Evolutionary conservation across 768 basidiomycete species (phyloP).

Genomic region (Naganishia onofrii): DNA sequence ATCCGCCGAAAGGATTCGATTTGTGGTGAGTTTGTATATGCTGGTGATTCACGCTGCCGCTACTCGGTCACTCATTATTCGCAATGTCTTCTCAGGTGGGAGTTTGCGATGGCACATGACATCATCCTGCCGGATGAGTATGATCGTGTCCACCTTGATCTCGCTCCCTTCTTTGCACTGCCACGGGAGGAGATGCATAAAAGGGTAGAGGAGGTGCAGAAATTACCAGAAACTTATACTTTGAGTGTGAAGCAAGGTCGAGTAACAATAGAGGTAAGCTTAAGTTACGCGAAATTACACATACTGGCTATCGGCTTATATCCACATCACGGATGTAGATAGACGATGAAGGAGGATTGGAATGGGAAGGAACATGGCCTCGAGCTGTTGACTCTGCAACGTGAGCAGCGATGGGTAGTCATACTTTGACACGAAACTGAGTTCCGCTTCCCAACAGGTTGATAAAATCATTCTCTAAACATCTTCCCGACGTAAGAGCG

Average conservation of each 20-base stretch:
- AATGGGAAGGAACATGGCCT: conserved; percentile 48
- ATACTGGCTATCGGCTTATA: not conserved
- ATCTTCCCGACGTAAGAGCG: conserved; percentile 46
- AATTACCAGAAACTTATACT: conserved; percentile 50
- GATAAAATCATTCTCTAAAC: conserved; percentile 38
- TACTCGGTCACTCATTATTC: not conserved
- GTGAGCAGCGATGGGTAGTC: no score
- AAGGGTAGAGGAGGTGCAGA: conserved; percentile 48
- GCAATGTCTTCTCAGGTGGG: conserved; percentile 36
- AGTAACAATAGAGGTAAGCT: conserved; percentile 44
- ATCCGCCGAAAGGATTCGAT: conserved; percentile 54
- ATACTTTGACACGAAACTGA: not conserved
- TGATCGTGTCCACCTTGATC: conserved; percentile 49
- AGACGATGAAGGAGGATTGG: conserved; percentile 42
- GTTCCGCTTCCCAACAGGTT: conserved; percentile 28
- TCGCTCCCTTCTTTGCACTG: conserved; percentile 51
- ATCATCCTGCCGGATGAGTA: conserved; percentile 51
- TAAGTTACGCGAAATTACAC: not conserved
- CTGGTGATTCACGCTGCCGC: not conserved
- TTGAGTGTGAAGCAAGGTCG: conserved; percentile 41
- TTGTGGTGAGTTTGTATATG: conserved; percentile 44
- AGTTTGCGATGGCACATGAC: conserved; percentile 41
- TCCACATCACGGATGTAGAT: conserved; percentile 35
- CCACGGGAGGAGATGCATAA: conserved; percentile 47
- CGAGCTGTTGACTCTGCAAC: conserved; percentile 44